Evolutionary conservation across 768 basidiomycete genomes (phyloP), one percentile per base, ranked within the genome.

Genomic region (Macrocybe gigantea): DNA sequence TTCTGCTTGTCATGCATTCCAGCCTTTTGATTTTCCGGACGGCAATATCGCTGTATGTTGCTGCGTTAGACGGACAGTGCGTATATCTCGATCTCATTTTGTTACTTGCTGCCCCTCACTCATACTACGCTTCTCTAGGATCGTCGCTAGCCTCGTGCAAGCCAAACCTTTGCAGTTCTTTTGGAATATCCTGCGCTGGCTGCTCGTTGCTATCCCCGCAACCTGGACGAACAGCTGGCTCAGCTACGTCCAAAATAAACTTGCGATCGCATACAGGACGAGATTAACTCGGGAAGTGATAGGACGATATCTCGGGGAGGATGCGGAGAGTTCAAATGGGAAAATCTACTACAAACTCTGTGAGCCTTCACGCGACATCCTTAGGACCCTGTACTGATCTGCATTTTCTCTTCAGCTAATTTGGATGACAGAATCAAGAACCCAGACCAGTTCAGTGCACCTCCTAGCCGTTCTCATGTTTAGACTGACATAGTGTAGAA

Each of bases 341-440:
- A 94, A 94, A 62, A 78, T 91, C 9, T 99, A 93, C 64, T 99
- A 99, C 64, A 95, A 96, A 64, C 65, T 99, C 11, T 82, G 92
- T 86, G 56, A 50, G 83, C 66, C 33, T 34, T 14, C 11, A 41
- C 29, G 7, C 14, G 29, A 35, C 1, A 6, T 39, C 12, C 33
- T 41, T 29, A 13, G 30, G 35, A 43, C 43, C 34, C n/a, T 8
- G 15, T 36, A 2, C 15, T 8, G 22, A 33, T 30, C n/a, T 49
- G 44, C 53, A 15, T 49, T 22, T 11, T n/a, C 33, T 45, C 11
- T 47, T 15, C 58, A 91, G 93, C 89, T 38, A 96, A 96, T 63
- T 68, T 98, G 56, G 94, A 97, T 60, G 95, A 97, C 61, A 75
- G 95, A 43, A 93, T 97, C 43, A 93, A 93, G 73, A 96, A 97